Evolutionary conservation across 177 flowering plant species (phyloP).

Genomic region (Tripterygium wilfordii): DNA sequence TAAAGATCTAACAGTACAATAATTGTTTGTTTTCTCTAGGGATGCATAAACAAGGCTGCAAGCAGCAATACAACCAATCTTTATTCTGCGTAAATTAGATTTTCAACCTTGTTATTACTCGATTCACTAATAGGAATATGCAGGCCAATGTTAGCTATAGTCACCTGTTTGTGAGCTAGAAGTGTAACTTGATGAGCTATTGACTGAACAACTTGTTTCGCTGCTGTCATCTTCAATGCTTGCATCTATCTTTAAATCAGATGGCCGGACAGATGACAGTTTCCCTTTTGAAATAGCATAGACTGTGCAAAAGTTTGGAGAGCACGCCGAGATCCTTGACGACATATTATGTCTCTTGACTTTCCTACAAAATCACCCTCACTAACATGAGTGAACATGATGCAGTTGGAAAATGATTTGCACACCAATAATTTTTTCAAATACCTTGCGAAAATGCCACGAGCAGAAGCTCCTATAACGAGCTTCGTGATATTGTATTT

Average conservation of each 20-base stretch:
- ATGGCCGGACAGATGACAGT: conserved; percentile 53
- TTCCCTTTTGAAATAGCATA: conserved; percentile 73
- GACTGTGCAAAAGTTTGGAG: conserved; percentile 69
- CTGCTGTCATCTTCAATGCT: conserved; percentile 30
- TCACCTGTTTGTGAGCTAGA: conserved; percentile 41
- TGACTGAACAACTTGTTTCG: conserved; percentile 27
- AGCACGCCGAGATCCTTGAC: conserved; percentile 47
- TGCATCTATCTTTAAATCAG: conserved; percentile 34
- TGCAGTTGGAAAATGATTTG: no score
- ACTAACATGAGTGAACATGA: background rate
- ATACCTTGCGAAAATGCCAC: conserved; percentile 56
- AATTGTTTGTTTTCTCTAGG: no score
- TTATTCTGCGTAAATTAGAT: no score
- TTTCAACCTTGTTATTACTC: no score
- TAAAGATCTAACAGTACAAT: no score
- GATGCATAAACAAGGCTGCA: no score
- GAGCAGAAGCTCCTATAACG: conserved; percentile 66
- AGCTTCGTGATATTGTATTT: conserved; percentile 38
- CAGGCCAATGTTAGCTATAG: background rate
- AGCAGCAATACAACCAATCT: no score
- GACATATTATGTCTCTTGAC: conserved; percentile 30
- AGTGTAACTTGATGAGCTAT: conserved; percentile 23
- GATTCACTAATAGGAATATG: background rate
- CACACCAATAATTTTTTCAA: no score
- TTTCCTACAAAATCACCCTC: conserved; percentile 26